phyloP scores from a whole-genome alignment of 2,329 filamentous ascomycete species.

The Orbilia ellipsospora region DNA sequence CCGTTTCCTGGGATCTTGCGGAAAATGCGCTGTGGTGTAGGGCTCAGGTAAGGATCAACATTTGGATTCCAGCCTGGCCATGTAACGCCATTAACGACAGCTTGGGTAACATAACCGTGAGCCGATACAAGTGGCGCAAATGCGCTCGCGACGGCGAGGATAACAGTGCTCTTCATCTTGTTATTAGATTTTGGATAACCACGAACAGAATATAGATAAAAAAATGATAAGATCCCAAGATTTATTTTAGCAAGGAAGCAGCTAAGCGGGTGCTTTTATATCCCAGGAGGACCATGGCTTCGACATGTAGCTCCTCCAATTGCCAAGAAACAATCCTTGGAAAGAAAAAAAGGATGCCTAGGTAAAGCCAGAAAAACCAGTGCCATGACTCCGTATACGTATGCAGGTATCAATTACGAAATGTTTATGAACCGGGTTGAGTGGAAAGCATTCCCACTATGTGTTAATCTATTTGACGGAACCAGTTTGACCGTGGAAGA shows the following conservation, averaged over 20 bases:
- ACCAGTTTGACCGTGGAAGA: constrained; percentile 52
- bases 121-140: constrained; percentile 59
- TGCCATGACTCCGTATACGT: too few species aligned
- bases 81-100: constrained; percentile 64
- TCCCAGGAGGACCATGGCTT: too few species aligned
- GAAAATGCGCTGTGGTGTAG: constrained; percentile 67
- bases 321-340: too few species aligned
- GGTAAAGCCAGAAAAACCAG: too few species aligned
- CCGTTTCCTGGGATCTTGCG: constrained; percentile 70
- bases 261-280: too few species aligned
- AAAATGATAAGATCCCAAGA: too few species aligned
- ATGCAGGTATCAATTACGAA: too few species aligned
- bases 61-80: constrained; percentile 64
- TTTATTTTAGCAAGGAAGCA: too few species aligned
- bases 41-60: constrained; percentile 64
- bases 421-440: constrained; percentile 20
- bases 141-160: constrained; percentile 28
- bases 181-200: neutral
- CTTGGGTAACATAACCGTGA: constrained; percentile 67
- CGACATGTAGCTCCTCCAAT: too few species aligned
- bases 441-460: neutral
- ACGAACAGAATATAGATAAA: too few species aligned
- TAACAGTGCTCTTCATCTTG: constrained; percentile 43
- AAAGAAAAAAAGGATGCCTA: too few species aligned
- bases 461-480: constrained; percentile 22